phyloP scores from a whole-genome alignment of 768 basidiomycete species.

The Austroboletus festivus region DNA sequence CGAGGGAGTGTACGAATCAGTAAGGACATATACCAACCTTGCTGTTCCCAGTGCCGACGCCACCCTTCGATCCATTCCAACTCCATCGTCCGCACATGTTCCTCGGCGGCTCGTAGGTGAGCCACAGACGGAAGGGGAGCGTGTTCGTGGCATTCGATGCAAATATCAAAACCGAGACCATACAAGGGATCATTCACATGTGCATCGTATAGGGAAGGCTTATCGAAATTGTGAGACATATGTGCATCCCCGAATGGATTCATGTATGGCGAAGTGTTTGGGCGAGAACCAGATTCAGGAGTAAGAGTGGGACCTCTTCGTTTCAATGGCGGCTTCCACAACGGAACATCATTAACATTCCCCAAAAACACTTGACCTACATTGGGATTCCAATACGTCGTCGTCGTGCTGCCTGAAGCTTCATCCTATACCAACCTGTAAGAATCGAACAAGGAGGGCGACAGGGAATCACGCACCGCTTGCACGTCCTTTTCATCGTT shows the following conservation, averaged over 20 bases:
- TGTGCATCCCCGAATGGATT: conserved; percentile 17
- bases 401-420: conserved; percentile 33
- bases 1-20: neutral
- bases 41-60: conserved; percentile 22
- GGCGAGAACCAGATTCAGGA: neutral
- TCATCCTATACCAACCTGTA: conserved; percentile 15
- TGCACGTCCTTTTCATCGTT: conserved; percentile 11
- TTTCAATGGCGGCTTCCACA: conserved; percentile 29
- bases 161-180: conserved; percentile 78
- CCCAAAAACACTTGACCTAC: conserved; percentile 77
- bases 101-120: conserved; percentile 71
- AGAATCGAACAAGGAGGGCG: neutral
- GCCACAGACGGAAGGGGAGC: conserved; percentile 69
- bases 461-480: conserved; percentile 3
- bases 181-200: conserved; percentile 40
- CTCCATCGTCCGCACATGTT: conserved; percentile 67
- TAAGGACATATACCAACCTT: conserved; percentile 4
- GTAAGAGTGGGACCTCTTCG: conserved; percentile 9
- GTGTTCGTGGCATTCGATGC: conserved; percentile 83
- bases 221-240: conserved; percentile 11
- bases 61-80: conserved; percentile 56
- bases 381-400: conserved; percentile 49
- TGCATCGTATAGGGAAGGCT: conserved; percentile 35
- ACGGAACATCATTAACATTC: conserved; percentile 78
- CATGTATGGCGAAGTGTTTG: conserved; percentile 8